A percentile compares a stretch with the other conserved stretches of the same genome.
Evolutionary conservation across 176 grass and related monocot genomes (phyloP).

Genomic region (Elaeis guineensis): DNA sequence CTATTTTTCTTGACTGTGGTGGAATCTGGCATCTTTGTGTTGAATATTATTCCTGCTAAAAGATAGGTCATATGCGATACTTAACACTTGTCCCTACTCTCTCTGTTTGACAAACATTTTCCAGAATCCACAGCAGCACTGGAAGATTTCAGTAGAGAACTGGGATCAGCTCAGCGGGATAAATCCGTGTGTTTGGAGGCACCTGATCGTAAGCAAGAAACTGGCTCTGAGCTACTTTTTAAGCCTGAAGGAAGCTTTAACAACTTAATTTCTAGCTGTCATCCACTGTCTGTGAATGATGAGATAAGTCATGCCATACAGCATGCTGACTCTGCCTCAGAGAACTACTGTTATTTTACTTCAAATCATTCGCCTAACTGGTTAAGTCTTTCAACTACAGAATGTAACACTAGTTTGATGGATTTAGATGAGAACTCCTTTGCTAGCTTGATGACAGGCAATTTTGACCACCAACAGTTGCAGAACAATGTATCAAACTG

Average conservation of each 20-base stretch:
- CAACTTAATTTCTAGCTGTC: background rate
- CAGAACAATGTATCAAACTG: conserved; percentile 18
- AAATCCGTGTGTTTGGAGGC: background rate
- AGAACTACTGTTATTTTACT: background rate
- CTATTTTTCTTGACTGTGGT: no score
- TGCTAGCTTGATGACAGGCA: conserved; percentile 13
- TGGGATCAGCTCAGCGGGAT: conserved; percentile 25
- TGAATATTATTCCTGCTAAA: no score
- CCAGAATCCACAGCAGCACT: no score
- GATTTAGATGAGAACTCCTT: conserved; percentile 2
- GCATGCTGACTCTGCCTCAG: background rate
- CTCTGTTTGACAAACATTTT: no score
- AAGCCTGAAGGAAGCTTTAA: conserved; percentile 11
- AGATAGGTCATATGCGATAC: no score
- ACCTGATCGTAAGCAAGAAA: conserved; percentile 30
- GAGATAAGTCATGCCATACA: conserved; percentile 8
- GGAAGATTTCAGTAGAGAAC: conserved; percentile 4
- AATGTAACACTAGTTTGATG: conserved; percentile 4
- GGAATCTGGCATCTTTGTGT: no score
- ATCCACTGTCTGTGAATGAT: conserved; percentile 20
- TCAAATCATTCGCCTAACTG: conserved; percentile 4
- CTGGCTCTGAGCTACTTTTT: background rate
- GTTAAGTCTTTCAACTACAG: conserved; percentile 4
- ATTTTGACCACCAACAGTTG: conserved; percentile 28
- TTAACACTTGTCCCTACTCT: no score